Evolutionary conservation across 1,284 basidiomycete species (phyloP), one percentile per base, ranked within the genome.

Genomic region (Takashimella tepidaria): DNA sequence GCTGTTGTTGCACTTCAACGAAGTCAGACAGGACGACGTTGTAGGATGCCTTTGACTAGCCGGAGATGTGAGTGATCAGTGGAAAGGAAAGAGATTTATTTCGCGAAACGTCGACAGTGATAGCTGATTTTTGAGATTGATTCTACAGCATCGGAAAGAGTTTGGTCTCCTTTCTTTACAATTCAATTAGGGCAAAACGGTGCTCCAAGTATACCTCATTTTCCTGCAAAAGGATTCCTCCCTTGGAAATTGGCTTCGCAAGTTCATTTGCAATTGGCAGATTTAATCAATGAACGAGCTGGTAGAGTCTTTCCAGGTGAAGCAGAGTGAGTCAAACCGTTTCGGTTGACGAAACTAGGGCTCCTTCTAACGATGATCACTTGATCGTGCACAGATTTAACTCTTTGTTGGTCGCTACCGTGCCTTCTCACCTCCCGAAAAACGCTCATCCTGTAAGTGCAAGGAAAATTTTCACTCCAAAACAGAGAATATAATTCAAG

Each of bases 81-180:
- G 31, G 8, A 8, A 37, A 37, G 31, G 16, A 44, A 50, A 20
- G 19, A 21, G 12, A 22, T 13, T 45, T 16, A n/a, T n/a, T n/a
- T n/a, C n/a, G n/a, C n/a, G n/a, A n/a, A n/a, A n/a, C n/a, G n/a
- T n/a, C n/a, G n/a, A n/a, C n/a, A n/a, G n/a, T n/a, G n/a, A n/a
- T n/a, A n/a, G 31, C 31, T 37, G 31, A 49, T 57, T 25, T 42
- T 50, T 4, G 45, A 53, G 1, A 53, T 46, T 1, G 57, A 41
- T 8, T 41, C 45, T 1, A 49, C 49, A 3, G 23, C 41, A 1
- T 48, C 60, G 5, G 68, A 72, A 19, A 50, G 56, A 8, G 54
- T 55, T 10, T 51, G 69, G 6, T 68, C 64, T 1, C 67, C 66
- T 0, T 70, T 72, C 59, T 74, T 69, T 57, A 73, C 71, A 4